Evolutionary conservation across 306 rosid genomes (phyloP), one percentile per base, ranked within the genome.

Genomic region (Urtica urens): DNA sequence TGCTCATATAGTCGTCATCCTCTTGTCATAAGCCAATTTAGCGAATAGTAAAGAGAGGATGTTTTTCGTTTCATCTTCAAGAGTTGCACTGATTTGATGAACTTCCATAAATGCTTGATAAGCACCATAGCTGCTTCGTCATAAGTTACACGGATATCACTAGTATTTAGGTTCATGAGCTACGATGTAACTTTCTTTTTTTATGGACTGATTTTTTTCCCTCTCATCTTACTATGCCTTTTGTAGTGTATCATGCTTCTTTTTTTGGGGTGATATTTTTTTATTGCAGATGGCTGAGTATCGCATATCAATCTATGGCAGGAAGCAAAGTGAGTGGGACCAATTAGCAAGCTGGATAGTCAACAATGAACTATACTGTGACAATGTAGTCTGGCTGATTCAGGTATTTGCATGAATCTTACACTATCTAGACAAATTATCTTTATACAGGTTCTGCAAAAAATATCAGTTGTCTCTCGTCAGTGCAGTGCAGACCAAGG

Each of bases 251-350:
- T 50, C n/a, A 44, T 48, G 54, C 23, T 43, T 18, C 46, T 48
- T 47, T 9, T 22, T 20, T 30, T 65, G 41, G 45, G 35, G 53
- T 13, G 57, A 53, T 44, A 25, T 44, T 20, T 60, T 55, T 57
- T 47, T 72, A n/a, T 38, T 63, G 77, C 87, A 90, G 97, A 90
- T 90, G 97, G 97, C 97, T 57, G 97, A 90, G 30, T 90, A 90
- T 65, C 74, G 97, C 67, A 25, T 90, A 63, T 90, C 97, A 37
- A 90, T 90, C 66, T 90, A 90, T 67, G 97, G 95, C 53, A 74
- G 97, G 76, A 90, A 90, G 83, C 97, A 90, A 73, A 90, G 97
- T 59, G 97, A 90, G 73, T 90, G 97, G 97, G 97, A 90, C 71
- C 95, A 90, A 72, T 67, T 84, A 59, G 97, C 97, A 38, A 90